Conservation (phyloP, 306 rosid species). For the Castanea crenata region DNA sequence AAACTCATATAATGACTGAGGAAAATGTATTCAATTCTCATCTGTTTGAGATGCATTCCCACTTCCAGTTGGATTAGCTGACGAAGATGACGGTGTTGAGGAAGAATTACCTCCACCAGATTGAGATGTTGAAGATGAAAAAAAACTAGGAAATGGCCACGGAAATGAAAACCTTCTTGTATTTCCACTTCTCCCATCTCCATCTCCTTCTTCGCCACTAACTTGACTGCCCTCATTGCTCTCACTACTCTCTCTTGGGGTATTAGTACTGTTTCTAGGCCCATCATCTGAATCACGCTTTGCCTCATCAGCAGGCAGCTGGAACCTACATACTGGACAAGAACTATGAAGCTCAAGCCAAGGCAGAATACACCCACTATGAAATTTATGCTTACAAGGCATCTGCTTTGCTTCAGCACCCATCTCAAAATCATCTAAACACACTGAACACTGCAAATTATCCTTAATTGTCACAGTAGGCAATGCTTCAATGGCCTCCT, state of each 20-base stretch:
- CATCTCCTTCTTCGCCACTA: constrained; percentile 34
- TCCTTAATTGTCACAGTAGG: constrained; percentile 49
- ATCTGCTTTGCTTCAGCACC: constrained; percentile 71
- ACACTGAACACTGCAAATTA: constrained; percentile 67
- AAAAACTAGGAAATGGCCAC: constrained; percentile 74
- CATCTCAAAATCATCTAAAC: constrained; percentile 71
- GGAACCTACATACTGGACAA: constrained; percentile 81
- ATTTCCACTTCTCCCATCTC: constrained; percentile 41
- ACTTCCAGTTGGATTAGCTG: constrained; percentile 29
- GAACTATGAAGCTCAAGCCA: constrained; percentile 89
- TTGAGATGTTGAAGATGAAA: constrained; percentile 26
- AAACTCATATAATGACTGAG: not conserved
- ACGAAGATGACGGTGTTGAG: constrained; percentile 27
- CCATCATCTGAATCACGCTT: constrained; percentile 45
- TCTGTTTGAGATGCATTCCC: constrained; percentile 44
- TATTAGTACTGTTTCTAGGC: constrained; percentile 30
- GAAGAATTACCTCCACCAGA: constrained; percentile 40
- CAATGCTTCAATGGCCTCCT: constrained; percentile 68
- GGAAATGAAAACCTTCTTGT: constrained; percentile 68
- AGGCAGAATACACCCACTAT: constrained; percentile 63
- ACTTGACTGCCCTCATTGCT: constrained; percentile 11
- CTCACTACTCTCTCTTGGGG: constrained; percentile 32
- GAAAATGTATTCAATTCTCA: constrained; percentile 35
- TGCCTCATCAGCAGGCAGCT: constrained; percentile 56
- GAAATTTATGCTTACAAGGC: constrained; percentile 86